Evolutionary conservation across 306 rosid genomes (phyloP).

Genomic region (Luffa acutangula): DNA sequence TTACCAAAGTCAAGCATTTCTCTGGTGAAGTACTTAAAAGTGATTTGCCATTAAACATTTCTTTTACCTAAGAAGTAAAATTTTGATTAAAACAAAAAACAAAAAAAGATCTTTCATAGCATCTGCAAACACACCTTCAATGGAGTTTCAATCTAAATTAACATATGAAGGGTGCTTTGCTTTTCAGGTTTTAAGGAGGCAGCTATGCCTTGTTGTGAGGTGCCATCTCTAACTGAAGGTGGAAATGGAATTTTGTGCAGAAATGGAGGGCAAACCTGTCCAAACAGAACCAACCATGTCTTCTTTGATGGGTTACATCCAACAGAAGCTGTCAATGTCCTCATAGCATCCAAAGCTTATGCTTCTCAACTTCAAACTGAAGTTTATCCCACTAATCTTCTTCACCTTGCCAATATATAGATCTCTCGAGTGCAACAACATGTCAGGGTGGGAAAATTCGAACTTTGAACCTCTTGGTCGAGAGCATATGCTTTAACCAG

Average conservation of each 20-base stretch:
- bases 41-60: not conserved
- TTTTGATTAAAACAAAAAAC: not conserved
- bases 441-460: not conserved
- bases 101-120: too few relatives aligned
- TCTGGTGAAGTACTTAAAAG: too few relatives aligned
- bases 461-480: not conserved
- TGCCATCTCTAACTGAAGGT: conserved; percentile 20
- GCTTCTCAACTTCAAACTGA: conserved; percentile 22
- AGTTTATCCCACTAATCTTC: conserved; percentile 39
- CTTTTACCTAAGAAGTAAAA: not conserved
- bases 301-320: conserved; percentile 46
- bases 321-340: conserved; percentile 34
- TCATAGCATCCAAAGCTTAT: conserved; percentile 31
- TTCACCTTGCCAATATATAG: conserved; percentile 6
- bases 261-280: conserved; percentile 27
- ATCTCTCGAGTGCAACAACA: not conserved
- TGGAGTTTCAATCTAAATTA: not conserved
- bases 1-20: too few relatives aligned
- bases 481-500: not conserved
- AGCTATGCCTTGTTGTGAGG: conserved; percentile 26
- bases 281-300: conserved; percentile 21
- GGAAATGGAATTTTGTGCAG: conserved; percentile 33
- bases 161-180: not conserved
- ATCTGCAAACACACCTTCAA: not conserved
- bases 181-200: conserved; percentile 25